Evolutionary conservation across 805 yeast species (phyloP), one percentile per base, ranked within the genome.

Genomic region (Zygosaccharomyces lentus): DNA sequence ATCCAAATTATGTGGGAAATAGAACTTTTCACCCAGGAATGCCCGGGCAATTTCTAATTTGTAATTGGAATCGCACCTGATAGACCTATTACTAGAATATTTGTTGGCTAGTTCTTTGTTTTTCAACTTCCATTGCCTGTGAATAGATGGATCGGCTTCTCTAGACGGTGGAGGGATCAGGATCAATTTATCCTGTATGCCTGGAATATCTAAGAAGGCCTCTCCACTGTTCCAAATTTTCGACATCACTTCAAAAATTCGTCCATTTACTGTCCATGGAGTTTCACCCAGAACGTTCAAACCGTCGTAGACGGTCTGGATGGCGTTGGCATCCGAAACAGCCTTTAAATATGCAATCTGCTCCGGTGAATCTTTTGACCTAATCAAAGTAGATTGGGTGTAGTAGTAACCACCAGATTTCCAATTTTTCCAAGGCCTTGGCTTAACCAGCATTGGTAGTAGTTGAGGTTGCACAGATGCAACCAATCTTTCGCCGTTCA

Each of bases 1-100:
- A 64, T 85, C 95, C 46, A 85, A 68, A 51, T 84, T 84, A 60
- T 86, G 91, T 7, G 95, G 93, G 70, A 85, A 85, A 59, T 76
- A 84, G 56, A 85, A 76, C 55, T 75, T 75, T 62, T 85, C 93
- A 19, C 95, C 95, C 21, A 84, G 67, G 66, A 84, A 88, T 0
- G 96, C 96, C 53, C 98, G 76, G 0, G 99, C 98, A 61, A 93
- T 88, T 65, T 93, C 99, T 43, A 93, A 69, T 64, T 88, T 93
- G 65, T 93, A 93, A 64, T 93, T 91, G 51, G 87, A 75, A 66
- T 90, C 97, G 70, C 99, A 93, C 65, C 99, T 79, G 62, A 83
- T 85, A 0, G 98, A 90, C 65, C 93, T 80, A 51, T 76, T 73
- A 17, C 83, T 72, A 9, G 85, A 78, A 49, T 81, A 81, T 35